phyloP scores from a whole-genome alignment of 768 basidiomycete genomes.

The Serendipita vermifera region DNA sequence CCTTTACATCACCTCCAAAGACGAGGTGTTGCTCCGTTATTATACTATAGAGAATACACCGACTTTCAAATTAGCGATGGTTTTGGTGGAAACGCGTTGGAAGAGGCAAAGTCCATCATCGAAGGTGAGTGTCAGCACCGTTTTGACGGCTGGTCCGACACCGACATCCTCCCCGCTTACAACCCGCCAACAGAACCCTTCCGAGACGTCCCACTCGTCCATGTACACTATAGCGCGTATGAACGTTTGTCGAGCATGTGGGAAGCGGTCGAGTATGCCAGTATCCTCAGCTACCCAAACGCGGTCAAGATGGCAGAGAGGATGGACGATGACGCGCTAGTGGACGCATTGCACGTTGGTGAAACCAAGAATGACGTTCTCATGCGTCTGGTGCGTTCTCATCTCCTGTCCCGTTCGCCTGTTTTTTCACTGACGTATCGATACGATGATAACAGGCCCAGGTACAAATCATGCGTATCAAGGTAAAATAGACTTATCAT shows the following conservation, averaged over 20 bases:
- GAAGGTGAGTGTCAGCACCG: not conserved
- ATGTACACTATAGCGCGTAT: not conserved
- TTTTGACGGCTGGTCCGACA: no score
- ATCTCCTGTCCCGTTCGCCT: not conserved
- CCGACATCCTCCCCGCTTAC: no score
- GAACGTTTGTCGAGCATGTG: not conserved
- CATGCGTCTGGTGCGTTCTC: not conserved
- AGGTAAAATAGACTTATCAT: not conserved
- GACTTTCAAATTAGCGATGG: constrained; percentile 4
- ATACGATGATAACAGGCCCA: no score
- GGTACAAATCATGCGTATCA: not conserved
- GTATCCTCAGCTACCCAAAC: not conserved
- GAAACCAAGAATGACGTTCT: not conserved
- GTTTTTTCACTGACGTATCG: not conserved
- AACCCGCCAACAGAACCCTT: no score
- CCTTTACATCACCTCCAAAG: not conserved
- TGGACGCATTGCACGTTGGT: not conserved
- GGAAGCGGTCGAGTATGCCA: constrained; percentile 6
- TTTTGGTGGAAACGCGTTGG: not conserved
- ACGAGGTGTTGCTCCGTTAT: not conserved
- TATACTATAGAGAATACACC: not conserved
- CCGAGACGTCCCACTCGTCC: no score
- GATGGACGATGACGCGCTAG: not conserved
- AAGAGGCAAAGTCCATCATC: not conserved
- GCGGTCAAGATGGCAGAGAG: not conserved